Conservation (phyloP, 2,329 filamentous ascomycete genomes). For the Ciborinia camelliae region DNA sequence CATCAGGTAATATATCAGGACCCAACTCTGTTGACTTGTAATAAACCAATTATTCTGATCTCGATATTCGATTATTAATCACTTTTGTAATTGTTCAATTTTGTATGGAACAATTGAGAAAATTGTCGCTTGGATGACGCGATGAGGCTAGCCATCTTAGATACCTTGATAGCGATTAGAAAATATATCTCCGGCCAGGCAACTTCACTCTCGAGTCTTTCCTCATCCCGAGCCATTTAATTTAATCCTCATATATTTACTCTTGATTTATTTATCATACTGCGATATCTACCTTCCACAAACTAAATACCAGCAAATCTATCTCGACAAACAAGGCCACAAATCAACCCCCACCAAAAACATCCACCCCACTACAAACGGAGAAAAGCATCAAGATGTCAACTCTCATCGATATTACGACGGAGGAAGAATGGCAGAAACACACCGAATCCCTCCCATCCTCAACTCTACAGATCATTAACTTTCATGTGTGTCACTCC, state of each 20-base stretch:
- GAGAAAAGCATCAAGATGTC: conserved; percentile 55
- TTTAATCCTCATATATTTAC: not conserved
- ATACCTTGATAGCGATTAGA: conserved; percentile 18
- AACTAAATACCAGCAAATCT: not conserved
- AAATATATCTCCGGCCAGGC: conserved; percentile 16
- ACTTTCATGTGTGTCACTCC: conserved; percentile 63
- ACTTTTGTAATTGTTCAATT: conserved; percentile 11
- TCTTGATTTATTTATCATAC: not conserved
- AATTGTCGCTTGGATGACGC: conserved; percentile 18
- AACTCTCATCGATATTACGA: conserved; percentile 72
- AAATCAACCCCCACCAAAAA: conserved; percentile 8
- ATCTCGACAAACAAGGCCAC: not conserved
- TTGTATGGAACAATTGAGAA: conserved; percentile 8
- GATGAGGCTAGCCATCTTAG: conserved; percentile 17
- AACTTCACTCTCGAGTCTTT: not conserved
- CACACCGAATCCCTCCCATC: conserved; percentile 63
- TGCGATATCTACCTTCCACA: not conserved
- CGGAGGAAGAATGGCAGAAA: conserved; percentile 68
- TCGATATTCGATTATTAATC: conserved; percentile 19
- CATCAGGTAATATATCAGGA: too few relatives aligned
- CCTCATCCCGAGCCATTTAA: not conserved
- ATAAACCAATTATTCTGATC: not conserved
- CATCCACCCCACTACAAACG: conserved; percentile 10
- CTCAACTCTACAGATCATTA: conserved; percentile 75
- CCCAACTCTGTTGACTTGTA: too few relatives aligned